Evolutionary conservation across 2,329 filamentous ascomycete species (phyloP).

Genomic region (Clonostachys rosea): DNA sequence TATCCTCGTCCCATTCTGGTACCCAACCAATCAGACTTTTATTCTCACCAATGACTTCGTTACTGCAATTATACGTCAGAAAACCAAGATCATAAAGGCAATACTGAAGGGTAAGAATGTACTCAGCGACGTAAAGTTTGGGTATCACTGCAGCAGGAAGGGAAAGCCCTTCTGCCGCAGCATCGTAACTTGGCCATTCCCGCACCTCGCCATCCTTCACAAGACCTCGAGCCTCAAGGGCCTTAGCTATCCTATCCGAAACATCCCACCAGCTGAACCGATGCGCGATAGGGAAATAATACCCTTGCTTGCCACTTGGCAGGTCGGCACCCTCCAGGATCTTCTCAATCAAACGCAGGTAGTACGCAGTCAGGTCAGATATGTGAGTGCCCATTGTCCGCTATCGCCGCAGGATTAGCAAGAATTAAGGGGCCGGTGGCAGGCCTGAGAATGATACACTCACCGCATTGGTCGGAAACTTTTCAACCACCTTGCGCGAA

Average conservation of each 20-base stretch:
- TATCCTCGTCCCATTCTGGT: constrained; percentile 15
- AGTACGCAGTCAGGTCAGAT: constrained; percentile 19
- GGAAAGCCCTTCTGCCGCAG: constrained; percentile 19
- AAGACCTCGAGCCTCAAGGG: constrained; percentile 18
- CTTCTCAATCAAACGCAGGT: constrained; percentile 16
- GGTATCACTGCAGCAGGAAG: constrained; percentile 17
- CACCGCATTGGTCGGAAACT: constrained; percentile 23
- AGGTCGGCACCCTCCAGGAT: neutral
- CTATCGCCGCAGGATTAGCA: constrained; percentile 7
- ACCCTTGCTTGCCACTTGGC: constrained; percentile 22
- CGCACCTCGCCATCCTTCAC: constrained; percentile 12
- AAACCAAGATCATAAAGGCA: neutral
- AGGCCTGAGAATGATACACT: constrained; percentile 1
- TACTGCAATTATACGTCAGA: neutral
- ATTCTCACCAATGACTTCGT: constrained; percentile 11
- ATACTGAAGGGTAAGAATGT: constrained; percentile 3
- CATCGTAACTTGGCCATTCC: constrained; percentile 21
- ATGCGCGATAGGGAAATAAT: constrained; percentile 24
- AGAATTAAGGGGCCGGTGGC: too few species aligned
- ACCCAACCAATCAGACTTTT: constrained; percentile 14
- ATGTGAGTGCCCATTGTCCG: constrained; percentile 4
- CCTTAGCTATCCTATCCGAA: constrained; percentile 15
- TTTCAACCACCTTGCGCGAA: constrained; percentile 16
- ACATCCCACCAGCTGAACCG: constrained; percentile 18
- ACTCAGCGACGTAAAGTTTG: constrained; percentile 16